Percentiles rank a stretch among this genome's conserved stretches.
Evolutionary conservation across 2,329 filamentous ascomycete genomes (phyloP).

Genomic region (Fusarium concolor): DNA sequence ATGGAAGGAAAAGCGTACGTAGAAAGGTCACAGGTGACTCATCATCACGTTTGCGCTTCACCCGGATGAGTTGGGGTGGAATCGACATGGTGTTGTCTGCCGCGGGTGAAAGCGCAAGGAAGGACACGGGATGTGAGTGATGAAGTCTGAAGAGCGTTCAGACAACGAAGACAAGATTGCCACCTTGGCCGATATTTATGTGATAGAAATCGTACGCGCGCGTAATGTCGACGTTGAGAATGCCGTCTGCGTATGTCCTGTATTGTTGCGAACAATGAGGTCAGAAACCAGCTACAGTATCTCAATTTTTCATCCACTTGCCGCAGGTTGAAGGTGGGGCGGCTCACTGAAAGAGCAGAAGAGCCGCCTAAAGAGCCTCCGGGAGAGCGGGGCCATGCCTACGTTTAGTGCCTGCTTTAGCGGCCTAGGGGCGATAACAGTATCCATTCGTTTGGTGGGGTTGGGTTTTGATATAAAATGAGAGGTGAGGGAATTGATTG

Average conservation of each 20-base stretch:
- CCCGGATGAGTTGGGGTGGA: constrained; percentile 68
- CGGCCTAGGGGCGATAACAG: background rate
- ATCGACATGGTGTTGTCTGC: constrained; percentile 60
- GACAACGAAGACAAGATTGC: background rate
- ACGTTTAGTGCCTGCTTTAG: constrained; percentile 2
- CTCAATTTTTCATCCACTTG: constrained; percentile 26
- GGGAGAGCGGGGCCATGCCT: constrained; percentile 1
- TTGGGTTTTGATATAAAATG: background rate
- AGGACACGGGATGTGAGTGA: background rate
- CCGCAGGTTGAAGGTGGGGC: constrained; percentile 13
- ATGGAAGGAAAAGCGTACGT: constrained; percentile 54
- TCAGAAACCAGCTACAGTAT: constrained; percentile 27
- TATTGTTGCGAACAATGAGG: constrained; percentile 29
- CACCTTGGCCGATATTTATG: background rate
- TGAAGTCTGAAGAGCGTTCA: background rate
- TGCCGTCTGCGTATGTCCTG: constrained; percentile 5
- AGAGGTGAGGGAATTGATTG: background rate
- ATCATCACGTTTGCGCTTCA: constrained; percentile 70
- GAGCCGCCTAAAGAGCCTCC: constrained; percentile 15
- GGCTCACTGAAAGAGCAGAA: background rate
- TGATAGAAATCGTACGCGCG: background rate
- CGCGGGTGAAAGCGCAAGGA: background rate
- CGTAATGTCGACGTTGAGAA: background rate
- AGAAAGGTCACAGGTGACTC: constrained; percentile 67
- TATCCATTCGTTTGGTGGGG: background rate